Base-by-base conservation (phyloP, 768 basidiomycete species). In the Lyophyllum shimeji region DNA sequence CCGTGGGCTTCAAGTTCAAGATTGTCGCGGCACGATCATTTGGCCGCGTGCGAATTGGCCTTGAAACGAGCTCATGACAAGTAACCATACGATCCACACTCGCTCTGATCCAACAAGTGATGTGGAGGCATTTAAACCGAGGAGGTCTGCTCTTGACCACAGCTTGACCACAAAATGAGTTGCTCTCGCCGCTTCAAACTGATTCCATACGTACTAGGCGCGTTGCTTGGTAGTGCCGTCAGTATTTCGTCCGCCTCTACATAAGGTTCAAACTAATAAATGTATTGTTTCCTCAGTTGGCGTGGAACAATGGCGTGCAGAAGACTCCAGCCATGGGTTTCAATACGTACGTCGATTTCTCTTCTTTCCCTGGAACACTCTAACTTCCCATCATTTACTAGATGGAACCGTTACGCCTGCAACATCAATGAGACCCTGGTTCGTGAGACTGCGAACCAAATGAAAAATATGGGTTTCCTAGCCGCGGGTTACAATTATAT, bases 281-380 rank as follows among this genome's bases (percentile, higher is more conserved):
- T 39, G 9, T 7, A 3, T 3, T 15, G 13, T 15, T 39, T 40
- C 4, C 17, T 18, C 18, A 59, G 59, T 25, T 42, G 29, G 60
- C 63, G 6, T 66, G 65, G 61, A 60, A 66, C 34, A 62, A 64
- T 49, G 61, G 61, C 2, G 20, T 62, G 39, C 62, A 65, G 52
- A 61, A 60, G 53, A 60, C 60, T 6, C 66, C 66, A 29, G 64
- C 66, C 23, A 67, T 67, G 63, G 66, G 66, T 2, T 67, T 67
- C 60, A 67, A 64, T 42, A 63, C 64, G 63, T 66, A 39, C 15
- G 61, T 52, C 11, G 12, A 47, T 18, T 20, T 15, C 20, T 17
- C 34, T 5, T 5, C 6, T 7, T 29, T 20, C 13, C 21, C 45
- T 11, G 48, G 9, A 20, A 42, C 15, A 18, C 11, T 39, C 40